Evolutionary conservation across 140 eudicot genomes (phyloP), one percentile per base, ranked within the genome.

Genomic region (Cichorium intybus): DNA sequence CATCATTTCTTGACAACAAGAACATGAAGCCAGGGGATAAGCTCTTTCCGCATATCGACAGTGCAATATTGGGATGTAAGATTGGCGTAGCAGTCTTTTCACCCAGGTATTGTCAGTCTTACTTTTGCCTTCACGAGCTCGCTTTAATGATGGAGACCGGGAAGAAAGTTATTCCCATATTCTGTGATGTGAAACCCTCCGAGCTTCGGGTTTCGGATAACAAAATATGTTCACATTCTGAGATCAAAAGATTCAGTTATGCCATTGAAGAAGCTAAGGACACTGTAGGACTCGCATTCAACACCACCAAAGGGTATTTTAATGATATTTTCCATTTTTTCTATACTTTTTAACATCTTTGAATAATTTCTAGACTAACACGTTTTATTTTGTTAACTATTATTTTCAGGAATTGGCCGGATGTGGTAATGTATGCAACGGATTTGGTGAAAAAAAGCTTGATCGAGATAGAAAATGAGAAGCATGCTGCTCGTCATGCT

Each of bases 1-100:
- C 78, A 4, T 76, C 95, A 1, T 89, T 89, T 70, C 76, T 89
- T 73, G 97, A 89, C 84, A 89, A 82, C 87, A 89, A 89, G 78
- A 83, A 66, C 64, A 86, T 89, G 97, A 82, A 82, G 41, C 95
- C 97, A 0, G 97, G 97, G 0, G 97, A 89, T 64, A 83, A 84
- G 65, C 76, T 89, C 59, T 89, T 83, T 69, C 89, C 75, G 8
- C 69, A 86, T 43, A 89, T 89, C 16, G 85, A 83, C 54, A 49
- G 29, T 11, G 95, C 87, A 1, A 75, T 89, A 21, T 21, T 49
- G 34, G 84, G 82, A 11, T 79, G 85, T 74, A 81, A 79, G 65
- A 55, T 89, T 27, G 95, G 89, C 2, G 89, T 89, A 0, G 83
- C 88, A 0, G 87, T 89, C 1, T 89, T 89, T 64, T 89, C 97